Evolutionary conservation across 352 stramenopile genomes (phyloP), one percentile per base, ranked within the genome.

Genomic region (Phytophthora ohioensis): DNA sequence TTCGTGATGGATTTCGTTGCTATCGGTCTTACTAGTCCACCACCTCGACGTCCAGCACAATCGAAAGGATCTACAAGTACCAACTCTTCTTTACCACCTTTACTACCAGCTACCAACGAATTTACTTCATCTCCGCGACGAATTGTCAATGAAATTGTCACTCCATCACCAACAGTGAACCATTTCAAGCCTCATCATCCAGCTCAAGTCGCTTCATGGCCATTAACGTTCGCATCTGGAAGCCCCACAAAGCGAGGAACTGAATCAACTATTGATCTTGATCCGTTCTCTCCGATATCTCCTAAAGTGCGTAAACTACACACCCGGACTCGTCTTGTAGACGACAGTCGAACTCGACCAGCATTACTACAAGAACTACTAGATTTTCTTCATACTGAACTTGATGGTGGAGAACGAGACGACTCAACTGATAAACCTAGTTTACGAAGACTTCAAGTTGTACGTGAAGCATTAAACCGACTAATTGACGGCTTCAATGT

Each of bases 401-500:
- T 90, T 0, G 56, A 75, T 27, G 30, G 10, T n/a, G 60, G 11
- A 9, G 61, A 69, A 15, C 10, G 34, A 15, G 58, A 69, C 4
- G 38, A 49, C 11, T 51, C 43, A 10, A 49, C 65, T 9, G 30
- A 5, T 51, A 70, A 27, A 9, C 65, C 63, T 8, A 78, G 76
- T 68, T 59, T 91, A 2, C 59, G 71, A 36, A 73, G 86, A 0
- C 73, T 93, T 2, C 80, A 90, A 34, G 73, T 91, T 3, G 91
- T 88, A 51, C 80, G 82, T 4, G 59, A 84, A 51, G 61, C 82
- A 2, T 88, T 93, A 10, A 47, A 79, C 36, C 75, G 76, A 11
- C 43, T 91, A 0, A 91, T 92, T 21, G 74, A 76, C 10, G 69
- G 76, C 17, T 93, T 93, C 61, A 91, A 56, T 12, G 80, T 91